phyloP scores from a whole-genome alignment of 2,329 filamentous ascomycete species.

The Pseudonectria buxi region DNA sequence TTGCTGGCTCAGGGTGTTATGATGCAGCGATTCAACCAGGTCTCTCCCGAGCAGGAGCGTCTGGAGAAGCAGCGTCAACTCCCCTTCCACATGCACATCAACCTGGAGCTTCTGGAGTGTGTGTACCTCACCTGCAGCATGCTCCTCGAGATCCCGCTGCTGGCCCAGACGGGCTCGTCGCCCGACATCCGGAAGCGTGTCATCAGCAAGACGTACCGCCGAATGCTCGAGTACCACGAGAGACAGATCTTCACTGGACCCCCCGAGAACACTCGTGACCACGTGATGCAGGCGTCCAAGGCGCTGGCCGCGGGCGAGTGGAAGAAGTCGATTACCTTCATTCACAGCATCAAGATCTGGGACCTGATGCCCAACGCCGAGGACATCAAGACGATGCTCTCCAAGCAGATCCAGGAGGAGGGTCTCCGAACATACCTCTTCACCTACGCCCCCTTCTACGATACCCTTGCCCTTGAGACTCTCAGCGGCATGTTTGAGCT shows the following conservation, averaged over 20 bases:
- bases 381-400: slow-evolving; percentile 94
- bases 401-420: slow-evolving; percentile 97
- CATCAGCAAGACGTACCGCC: slow-evolving; percentile 98
- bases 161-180: slow-evolving; percentile 93
- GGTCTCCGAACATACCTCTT: slow-evolving; percentile 97
- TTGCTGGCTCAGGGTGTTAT: slow-evolving; percentile 95
- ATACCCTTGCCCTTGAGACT: slow-evolving; percentile 82
- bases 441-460: slow-evolving; percentile 98
- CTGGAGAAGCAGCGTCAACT: slow-evolving; percentile 95
- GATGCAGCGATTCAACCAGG: slow-evolving; percentile 93
- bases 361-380: slow-evolving; percentile 90
- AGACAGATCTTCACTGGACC: slow-evolving; percentile 98
- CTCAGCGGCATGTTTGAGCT: slow-evolving; percentile 95
- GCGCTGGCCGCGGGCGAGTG: slow-evolving; percentile 94
- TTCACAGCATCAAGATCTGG: slow-evolving; percentile 99
- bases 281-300: slow-evolving; percentile 98
- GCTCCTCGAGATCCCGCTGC: slow-evolving; percentile 94
- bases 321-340: slow-evolving; percentile 92
- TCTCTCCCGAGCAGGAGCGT: slow-evolving; percentile 95
- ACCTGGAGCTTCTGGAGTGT: slow-evolving; percentile 94
- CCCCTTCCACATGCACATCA: slow-evolving; percentile 99
- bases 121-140: slow-evolving; percentile 99
- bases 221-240: slow-evolving; percentile 99
- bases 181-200: slow-evolving; percentile 96
- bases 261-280: slow-evolving; percentile 96